phyloP scores from a whole-genome alignment of 306 rosid species.

The Vigna unguiculata region DNA sequence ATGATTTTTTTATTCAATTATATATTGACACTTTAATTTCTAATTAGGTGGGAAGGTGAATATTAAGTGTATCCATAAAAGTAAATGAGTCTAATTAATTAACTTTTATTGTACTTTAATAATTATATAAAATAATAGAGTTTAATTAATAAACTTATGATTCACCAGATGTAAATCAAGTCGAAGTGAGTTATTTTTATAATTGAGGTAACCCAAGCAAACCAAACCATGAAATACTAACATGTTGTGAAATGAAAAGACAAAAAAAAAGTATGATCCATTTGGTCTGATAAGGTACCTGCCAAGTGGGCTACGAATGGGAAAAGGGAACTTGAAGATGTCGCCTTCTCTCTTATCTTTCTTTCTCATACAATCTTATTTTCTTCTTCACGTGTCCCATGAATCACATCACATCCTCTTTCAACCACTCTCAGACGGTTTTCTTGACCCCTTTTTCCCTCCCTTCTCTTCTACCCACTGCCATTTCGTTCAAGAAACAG shows the following conservation, averaged over 20 bases:
- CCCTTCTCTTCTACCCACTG: conserved; percentile 16
- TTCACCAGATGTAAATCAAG: too few species aligned
- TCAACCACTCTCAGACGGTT: conserved; percentile 59
- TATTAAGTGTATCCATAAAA: too few species aligned
- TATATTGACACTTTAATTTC: too few species aligned
- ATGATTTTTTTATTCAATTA: too few species aligned
- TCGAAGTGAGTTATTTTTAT: too few species aligned
- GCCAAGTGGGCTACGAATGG: conserved; percentile 31
- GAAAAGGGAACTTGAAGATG: conserved; percentile 44
- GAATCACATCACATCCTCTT: conserved; percentile 39
- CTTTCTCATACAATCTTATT: not conserved
- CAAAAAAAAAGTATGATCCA: not conserved
- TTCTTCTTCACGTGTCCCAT: conserved; percentile 46
- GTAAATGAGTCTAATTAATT: too few species aligned
- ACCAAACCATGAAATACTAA: too few species aligned
- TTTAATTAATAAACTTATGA: too few species aligned
- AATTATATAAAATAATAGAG: too few species aligned
- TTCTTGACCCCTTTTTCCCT: conserved; percentile 55
- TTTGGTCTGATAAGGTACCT: not conserved
- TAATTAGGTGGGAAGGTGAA: rapidly evolving
- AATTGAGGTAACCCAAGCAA: too few species aligned
- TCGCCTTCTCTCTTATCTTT: conserved; percentile 3
- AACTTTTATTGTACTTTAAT: too few species aligned
- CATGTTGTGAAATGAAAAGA: too few species aligned
- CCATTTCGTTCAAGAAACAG: conserved; percentile 46